Base-by-base conservation (phyloP, 2,329 filamentous ascomycete genomes). In the Epichloe aotearoae region DNA sequence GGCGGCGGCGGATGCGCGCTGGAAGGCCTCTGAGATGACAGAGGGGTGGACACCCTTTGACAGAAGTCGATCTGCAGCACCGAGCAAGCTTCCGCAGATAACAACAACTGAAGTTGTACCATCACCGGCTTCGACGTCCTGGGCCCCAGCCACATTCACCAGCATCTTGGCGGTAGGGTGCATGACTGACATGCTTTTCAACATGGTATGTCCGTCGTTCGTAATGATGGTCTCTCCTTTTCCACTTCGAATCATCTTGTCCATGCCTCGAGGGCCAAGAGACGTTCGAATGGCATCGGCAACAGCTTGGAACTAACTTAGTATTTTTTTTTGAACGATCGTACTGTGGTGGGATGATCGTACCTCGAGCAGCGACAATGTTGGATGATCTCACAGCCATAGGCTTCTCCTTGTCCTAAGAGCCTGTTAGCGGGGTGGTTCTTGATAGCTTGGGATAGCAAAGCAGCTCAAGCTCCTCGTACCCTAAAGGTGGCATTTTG, bases 151-250 rank as follows among this genome's bases (percentile, higher is more conserved):
- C 55, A 98, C 80, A 69, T 98, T 90, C 63, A 98, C 93, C 59
- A 98, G 78, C 93, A 98, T 98, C 75, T 95, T 96, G 48, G 93
- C 93, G 46, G 94, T 95, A n/a, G 93, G 93, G 67, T 98, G 93
- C 85, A 98, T 89, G 59, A 98, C 93, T 58, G 88, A 86, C 93
- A 98, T 97, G 75, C 91, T 91, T 74, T 87, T 95, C 65, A 98
- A 74, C 91, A 98, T 98, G 52, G 93, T 98, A 74, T 94, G 95
- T 68, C 93, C 93, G 72, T 98, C 93, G 76, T 98, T 98, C 64
- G 93, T 98, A 73, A 98, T 98, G 69, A 97, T 93, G 52, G 90
- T 96, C 70, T 95, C 88, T 72, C 91, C 93, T 73, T 88, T 95
- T 67, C 89, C 87, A 54, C 86, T 94, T 76, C 94, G 86, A 62